These are phyloP conservation scores for Trichoderma endophyticum DNA, from an alignment of 2,329 filamentous ascomycete genomes.

Conservation along the genomic window DNA sequence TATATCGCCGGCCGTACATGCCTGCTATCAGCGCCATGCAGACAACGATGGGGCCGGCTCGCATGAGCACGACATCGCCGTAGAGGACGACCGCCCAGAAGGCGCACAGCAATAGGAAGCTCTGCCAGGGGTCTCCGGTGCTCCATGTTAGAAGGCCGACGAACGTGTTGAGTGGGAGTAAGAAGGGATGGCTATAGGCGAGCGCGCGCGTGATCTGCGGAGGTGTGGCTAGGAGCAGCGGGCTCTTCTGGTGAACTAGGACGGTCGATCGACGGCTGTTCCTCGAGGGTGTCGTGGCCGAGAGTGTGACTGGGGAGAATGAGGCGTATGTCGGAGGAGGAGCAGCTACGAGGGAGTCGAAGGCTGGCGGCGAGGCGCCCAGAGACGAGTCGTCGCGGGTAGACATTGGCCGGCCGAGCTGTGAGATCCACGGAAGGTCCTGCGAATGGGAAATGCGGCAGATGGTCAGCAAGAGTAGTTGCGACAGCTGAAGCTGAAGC, in stretches of 20 bases:
- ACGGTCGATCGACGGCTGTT: slow-evolving; percentile 78
- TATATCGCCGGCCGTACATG: slow-evolving; percentile 90
- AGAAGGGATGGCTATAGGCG: slow-evolving; percentile 92
- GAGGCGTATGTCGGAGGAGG: slow-evolving; percentile 73
- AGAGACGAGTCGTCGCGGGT: slow-evolving; percentile 37
- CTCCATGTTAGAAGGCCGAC: slow-evolving; percentile 91
- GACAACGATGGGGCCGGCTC: slow-evolving; percentile 78
- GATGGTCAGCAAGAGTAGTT: slow-evolving; percentile 15
- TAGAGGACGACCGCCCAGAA: slow-evolving; percentile 90
- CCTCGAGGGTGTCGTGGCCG: slow-evolving; percentile 59
- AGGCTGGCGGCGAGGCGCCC: slow-evolving; percentile 34
- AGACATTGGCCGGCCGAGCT: slow-evolving; percentile 40
- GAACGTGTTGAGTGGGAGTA: slow-evolving; percentile 82
- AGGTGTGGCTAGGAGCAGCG: slow-evolving; percentile 85
- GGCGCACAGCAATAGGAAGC: slow-evolving; percentile 77
- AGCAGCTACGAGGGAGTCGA: slow-evolving; percentile 36
- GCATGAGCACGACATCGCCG: slow-evolving; percentile 76
- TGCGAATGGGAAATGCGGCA: slow-evolving; percentile 22
- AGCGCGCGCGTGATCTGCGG: slow-evolving; percentile 91
- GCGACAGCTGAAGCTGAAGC: not conserved
- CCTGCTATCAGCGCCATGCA: slow-evolving; percentile 77
- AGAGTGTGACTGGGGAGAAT: slow-evolving; percentile 82
- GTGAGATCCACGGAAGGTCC: slow-evolving; percentile 51
- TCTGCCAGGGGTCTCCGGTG: slow-evolving; percentile 91
- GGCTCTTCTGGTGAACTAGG: slow-evolving; percentile 94